These are phyloP conservation scores for Tolypocladium paradoxum DNA, from an alignment of 2,329 filamentous ascomycete genomes.

Conservation along the genomic window DNA sequence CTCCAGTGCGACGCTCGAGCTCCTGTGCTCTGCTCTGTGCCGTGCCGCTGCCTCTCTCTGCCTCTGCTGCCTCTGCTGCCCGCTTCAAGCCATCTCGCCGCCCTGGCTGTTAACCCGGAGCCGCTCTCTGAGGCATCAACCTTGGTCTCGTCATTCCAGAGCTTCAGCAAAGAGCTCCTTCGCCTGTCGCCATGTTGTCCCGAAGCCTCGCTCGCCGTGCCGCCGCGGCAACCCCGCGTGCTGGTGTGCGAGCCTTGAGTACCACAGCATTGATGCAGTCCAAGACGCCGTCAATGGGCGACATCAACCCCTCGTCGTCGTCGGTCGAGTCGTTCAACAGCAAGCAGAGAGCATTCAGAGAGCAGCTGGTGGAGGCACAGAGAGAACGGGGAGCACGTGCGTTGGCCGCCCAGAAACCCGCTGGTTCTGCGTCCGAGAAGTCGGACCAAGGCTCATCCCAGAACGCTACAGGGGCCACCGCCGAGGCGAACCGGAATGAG, in stretches of 20 bases:
- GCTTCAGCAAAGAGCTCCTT: not conserved
- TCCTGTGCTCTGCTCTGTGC: not conserved
- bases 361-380: conserved; percentile 65
- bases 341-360: conserved; percentile 79
- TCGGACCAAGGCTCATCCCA: conserved; percentile 26
- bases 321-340: conserved; percentile 66
- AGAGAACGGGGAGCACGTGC: conserved; percentile 81
- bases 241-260: conserved; percentile 44
- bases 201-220: conserved; percentile 37
- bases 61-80: not conserved
- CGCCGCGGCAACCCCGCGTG: conserved; percentile 32
- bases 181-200: conserved; percentile 31
- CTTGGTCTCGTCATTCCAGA: not conserved
- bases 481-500: conserved; percentile 46
- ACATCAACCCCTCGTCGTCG: conserved; percentile 58
- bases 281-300: conserved; percentile 67
- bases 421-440: conserved; percentile 33
- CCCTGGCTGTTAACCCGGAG: not conserved
- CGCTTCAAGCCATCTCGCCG: not conserved
- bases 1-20: conserved; percentile 11
- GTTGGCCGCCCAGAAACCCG: conserved; percentile 31
- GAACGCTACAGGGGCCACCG: conserved; percentile 28
- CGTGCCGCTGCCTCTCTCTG: not conserved
- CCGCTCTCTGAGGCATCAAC: not conserved
- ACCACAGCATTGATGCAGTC: conserved; percentile 34